Evolutionary conservation across 1,139 yeast genomes (phyloP).

Genomic region (Oligophagozyma castellii): DNA sequence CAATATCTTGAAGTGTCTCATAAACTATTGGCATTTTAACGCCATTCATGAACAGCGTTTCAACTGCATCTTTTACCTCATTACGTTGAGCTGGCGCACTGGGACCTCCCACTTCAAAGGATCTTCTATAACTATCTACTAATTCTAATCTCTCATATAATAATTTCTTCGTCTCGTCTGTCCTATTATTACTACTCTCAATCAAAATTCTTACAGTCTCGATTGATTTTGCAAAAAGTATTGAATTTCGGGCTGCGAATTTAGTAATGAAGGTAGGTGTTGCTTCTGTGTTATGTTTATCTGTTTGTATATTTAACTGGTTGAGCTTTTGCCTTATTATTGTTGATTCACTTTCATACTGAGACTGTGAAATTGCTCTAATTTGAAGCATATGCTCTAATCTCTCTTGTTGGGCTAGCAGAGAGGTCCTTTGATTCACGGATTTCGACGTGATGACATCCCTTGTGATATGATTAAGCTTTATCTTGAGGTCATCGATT

Average conservation of each 20-base stretch:
- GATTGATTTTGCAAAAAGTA: conserved; percentile 14
- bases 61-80: conserved; percentile 13
- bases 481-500: conserved; percentile 9
- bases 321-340: conserved; percentile 10
- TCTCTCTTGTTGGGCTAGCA: conserved; percentile 9
- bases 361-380: conserved; percentile 7
- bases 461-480: conserved; percentile 8
- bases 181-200: conserved; percentile 11
- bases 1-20: conserved; percentile 17
- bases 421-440: conserved; percentile 9
- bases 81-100: conserved; percentile 6
- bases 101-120: conserved; percentile 10
- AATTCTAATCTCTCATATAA: conserved; percentile 10
- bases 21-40: conserved; percentile 22
- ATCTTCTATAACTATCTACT: conserved; percentile 8
- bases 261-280: conserved; percentile 1
- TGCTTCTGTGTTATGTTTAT: conserved; percentile 1
- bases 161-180: conserved; percentile 11
- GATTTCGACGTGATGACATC: conserved; percentile 3
- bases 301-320: conserved; percentile 4
- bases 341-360: conserved; percentile 4
- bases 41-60: conserved; percentile 16
- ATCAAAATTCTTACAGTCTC: conserved; percentile 14
- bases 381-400: conserved; percentile 8
- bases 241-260: conserved; percentile 3